phyloP scores from a whole-genome alignment of 2,329 filamentous ascomycete genomes.

The Aureobasidium pullulans region DNA sequence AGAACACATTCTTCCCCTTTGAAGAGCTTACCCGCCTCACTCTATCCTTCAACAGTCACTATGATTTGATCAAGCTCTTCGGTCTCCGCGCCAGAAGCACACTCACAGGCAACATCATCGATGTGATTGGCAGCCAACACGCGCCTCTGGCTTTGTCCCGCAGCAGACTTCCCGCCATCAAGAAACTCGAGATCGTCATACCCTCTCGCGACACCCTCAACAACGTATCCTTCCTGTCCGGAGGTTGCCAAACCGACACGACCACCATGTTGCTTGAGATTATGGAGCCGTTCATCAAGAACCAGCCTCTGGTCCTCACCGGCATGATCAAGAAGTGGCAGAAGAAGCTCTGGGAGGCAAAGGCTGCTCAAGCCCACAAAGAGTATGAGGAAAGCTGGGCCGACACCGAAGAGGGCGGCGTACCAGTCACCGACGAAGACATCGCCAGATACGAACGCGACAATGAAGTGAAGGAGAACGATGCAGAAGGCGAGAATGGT shows the following conservation, averaged over 20 bases:
- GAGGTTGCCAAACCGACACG: constrained; percentile 20
- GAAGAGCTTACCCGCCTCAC: constrained; percentile 19
- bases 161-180: constrained; percentile 15
- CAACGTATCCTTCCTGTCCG: not conserved
- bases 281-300: constrained; percentile 19
- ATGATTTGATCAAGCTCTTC: constrained; percentile 21
- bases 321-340: constrained; percentile 22
- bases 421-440: not conserved
- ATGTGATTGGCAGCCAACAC: not conserved
- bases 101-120: not conserved
- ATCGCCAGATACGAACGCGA: not conserved
- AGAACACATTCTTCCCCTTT: not conserved
- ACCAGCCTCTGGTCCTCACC: constrained; percentile 20
- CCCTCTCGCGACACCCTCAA: constrained; percentile 8
- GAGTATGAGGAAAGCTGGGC: not conserved
- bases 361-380: not conserved
- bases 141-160: constrained; percentile 8
- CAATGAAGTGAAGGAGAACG: not conserved
- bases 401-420: not conserved
- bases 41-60: constrained; percentile 18
- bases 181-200: constrained; percentile 17
- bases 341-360: constrained; percentile 19
- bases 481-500: not conserved
- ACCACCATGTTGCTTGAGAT: constrained; percentile 20
- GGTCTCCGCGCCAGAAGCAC: constrained; percentile 12